Percentiles rank a stretch among this genome's conserved stretches.
These are phyloP conservation scores for sorghum (Sorghum bicolor) DNA, from an alignment of 176 grass and related monocot species.

Conservation along the genomic window Sorghum_bicolor_NCBIv3 NC_012871.2:59196001-59196500, in stretches of 20 bases:
- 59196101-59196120: conserved; percentile 4
- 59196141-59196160: too few species aligned
- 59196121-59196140: not conserved
- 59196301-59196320: not conserved
- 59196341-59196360: not conserved
- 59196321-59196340: not conserved
- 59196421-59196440: conserved; percentile 14
- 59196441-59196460: conserved; percentile 42
- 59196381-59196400: conserved; percentile 39
- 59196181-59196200: conserved; percentile 21
- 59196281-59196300: not conserved
- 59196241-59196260: not conserved
- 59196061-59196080: conserved; percentile 47
- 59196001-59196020: not conserved
- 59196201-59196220: not conserved
- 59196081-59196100: not conserved
- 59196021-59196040: not conserved
- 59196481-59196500: conserved; percentile 69
- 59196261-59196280: not conserved
- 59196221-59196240: not conserved
- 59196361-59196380: conserved; percentile 57
- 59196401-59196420: conserved; percentile 2
- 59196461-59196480: conserved; percentile 85
- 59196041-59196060: conserved; percentile 9
- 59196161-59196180: too few species aligned